These are phyloP conservation scores for Candida vaughaniae DNA, from an alignment of 805 yeast genomes.

Conservation along the genomic window DNA sequence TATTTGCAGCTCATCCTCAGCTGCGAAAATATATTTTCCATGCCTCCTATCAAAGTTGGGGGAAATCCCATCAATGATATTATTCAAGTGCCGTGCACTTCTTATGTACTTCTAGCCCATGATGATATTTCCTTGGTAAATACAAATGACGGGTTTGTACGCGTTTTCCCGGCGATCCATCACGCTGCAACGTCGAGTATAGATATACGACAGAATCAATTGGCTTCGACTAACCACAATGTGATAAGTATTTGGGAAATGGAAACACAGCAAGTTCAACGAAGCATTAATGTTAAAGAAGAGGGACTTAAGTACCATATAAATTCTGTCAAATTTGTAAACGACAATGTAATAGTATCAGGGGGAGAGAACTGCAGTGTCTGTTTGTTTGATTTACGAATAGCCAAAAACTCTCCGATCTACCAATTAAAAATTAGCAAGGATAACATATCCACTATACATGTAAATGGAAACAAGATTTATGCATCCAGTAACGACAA, in stretches of 20 bases:
- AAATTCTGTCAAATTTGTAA: conserved; percentile 20
- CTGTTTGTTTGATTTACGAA: conserved; percentile 23
- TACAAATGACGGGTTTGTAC: conserved; percentile 3
- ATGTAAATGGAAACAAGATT: conserved; percentile 4
- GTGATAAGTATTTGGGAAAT: conserved; percentile 21
- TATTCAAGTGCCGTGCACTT: not conserved
- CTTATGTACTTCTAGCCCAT: conserved; percentile 2
- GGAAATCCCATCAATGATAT: conserved; percentile 1
- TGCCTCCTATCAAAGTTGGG: conserved; percentile 1
- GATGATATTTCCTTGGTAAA: conserved; percentile 1
- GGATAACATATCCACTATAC: conserved; percentile 24
- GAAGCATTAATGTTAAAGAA: conserved; percentile 2
- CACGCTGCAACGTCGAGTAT: conserved; percentile 6
- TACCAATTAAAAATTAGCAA: conserved; percentile 18
- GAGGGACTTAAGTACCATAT: conserved; percentile 16
- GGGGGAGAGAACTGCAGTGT: conserved; percentile 26
- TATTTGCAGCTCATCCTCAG: too few species aligned
- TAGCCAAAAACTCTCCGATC: conserved; percentile 11
- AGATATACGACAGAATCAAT: not conserved
- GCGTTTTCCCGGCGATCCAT: conserved; percentile 4
- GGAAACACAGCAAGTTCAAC: conserved; percentile 5
- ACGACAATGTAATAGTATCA: conserved; percentile 18
- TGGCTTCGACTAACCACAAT: conserved; percentile 12
- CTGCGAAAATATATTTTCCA: too few species aligned
- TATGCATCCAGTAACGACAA: conserved; percentile 24